Percentiles rank a stretch among this genome's conserved stretches.
Conservation (phyloP, 2,329 filamentous ascomycete species). For the Trichophyton rubrum region DNA sequence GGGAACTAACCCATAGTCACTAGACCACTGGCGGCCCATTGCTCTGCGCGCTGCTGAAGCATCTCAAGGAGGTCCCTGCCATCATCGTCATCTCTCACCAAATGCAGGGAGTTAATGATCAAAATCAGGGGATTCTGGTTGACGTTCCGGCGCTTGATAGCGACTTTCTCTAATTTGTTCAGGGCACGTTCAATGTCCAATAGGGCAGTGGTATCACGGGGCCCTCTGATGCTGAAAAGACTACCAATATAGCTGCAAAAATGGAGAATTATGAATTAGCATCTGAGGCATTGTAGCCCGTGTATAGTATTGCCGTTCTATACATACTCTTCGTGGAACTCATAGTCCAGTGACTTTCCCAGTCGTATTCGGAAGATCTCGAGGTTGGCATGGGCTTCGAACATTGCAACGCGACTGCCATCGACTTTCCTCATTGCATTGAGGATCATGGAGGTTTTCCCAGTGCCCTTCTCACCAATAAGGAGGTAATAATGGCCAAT, state of each 20-base stretch:
- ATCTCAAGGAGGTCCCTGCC: constrained; percentile 89
- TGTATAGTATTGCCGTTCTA: not conserved
- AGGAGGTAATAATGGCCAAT: constrained; percentile 83
- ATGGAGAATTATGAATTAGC: not conserved
- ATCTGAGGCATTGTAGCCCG: not conserved
- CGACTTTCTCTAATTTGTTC: constrained; percentile 96
- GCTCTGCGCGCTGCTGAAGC: constrained; percentile 86
- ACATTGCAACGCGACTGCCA: constrained; percentile 82
- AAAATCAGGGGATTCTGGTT: constrained; percentile 64
- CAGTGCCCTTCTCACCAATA: constrained; percentile 89
- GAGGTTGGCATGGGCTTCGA: constrained; percentile 87
- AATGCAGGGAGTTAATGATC: constrained; percentile 87
- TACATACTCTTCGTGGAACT: constrained; percentile 86
- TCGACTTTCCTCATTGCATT: constrained; percentile 90
- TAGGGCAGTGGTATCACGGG: constrained; percentile 79
- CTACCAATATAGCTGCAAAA: constrained; percentile 55
- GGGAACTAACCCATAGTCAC: constrained; percentile 50
- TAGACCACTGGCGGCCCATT: constrained; percentile 86
- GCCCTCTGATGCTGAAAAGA: constrained; percentile 87
- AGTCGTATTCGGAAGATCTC: constrained; percentile 90
- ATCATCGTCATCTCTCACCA: constrained; percentile 81
- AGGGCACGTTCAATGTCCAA: constrained; percentile 92
- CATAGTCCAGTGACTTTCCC: constrained; percentile 88
- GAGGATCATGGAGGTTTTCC: constrained; percentile 92
- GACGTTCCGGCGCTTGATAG: constrained; percentile 49